phyloP scores from a whole-genome alignment of 2,329 filamentous ascomycete genomes.

The Monilinia aucupariae region DNA sequence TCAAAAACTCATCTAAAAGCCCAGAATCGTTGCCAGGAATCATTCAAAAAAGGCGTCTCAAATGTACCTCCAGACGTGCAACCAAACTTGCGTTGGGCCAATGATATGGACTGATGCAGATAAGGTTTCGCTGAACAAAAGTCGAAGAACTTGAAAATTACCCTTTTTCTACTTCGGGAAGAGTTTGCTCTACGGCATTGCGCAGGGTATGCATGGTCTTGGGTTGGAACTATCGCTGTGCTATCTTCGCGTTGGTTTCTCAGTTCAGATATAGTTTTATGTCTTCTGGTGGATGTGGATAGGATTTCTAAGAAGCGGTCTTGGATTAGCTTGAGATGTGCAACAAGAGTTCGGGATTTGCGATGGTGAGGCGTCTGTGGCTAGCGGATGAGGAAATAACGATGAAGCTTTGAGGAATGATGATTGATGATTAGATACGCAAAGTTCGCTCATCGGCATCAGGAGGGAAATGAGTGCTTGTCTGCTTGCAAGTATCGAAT shows the following conservation, averaged over 20 bases:
- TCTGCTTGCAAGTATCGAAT: no score
- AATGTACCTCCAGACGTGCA: neutral
- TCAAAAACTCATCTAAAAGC: neutral
- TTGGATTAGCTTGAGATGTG: neutral
- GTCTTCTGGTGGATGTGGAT: neutral
- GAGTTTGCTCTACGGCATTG: neutral
- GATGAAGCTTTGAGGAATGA: neutral
- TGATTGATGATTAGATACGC: no score
- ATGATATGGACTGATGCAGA: neutral
- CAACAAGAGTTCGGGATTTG: neutral
- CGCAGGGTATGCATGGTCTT: neutral
- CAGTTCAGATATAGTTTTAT: neutral
- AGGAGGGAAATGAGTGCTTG: no score
- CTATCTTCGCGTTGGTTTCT: neutral
- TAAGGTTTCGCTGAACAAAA: neutral
- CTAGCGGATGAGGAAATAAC: neutral
- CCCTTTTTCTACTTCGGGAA: neutral
- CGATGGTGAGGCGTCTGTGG: neutral
- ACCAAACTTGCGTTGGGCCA: neutral
- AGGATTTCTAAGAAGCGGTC: neutral
- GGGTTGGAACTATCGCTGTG: neutral
- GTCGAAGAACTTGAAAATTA: neutral
- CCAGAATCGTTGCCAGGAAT: neutral
- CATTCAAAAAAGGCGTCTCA: neutral
- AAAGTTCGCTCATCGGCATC: no score